These are phyloP conservation scores for Fusarium decemcellulare DNA, from an alignment of 2,329 filamentous ascomycete genomes.

Conservation along the genomic window DNA sequence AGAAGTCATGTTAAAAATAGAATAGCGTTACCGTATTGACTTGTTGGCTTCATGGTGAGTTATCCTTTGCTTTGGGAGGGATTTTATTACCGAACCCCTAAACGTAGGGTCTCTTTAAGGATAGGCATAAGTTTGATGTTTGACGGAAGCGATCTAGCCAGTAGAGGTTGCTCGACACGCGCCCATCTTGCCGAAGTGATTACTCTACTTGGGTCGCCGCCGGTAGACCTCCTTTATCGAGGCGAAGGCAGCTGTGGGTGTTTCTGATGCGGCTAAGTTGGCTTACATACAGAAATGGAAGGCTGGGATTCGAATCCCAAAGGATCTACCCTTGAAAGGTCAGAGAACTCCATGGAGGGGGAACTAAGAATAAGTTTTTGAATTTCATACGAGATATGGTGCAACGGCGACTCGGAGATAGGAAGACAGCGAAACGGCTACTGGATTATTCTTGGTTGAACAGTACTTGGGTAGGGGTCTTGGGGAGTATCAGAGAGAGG, in stretches of 20 bases:
- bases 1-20: constrained; percentile 43
- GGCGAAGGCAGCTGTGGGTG: constrained; percentile 26
- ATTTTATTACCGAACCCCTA: neutral
- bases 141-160: constrained; percentile 25
- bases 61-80: neutral
- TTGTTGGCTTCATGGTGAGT: constrained; percentile 41
- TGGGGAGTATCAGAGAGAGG: too few relatives aligned
- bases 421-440: constrained; percentile 39
- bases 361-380: constrained; percentile 36
- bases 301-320: neutral
- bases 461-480: too few relatives aligned
- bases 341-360: constrained; percentile 24
- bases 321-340: neutral
- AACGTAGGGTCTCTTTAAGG: constrained; percentile 45
- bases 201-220: constrained; percentile 40
- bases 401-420: constrained; percentile 47
- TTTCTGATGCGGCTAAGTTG: constrained; percentile 4
- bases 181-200: constrained; percentile 45
- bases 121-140: constrained; percentile 43
- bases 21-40: constrained; percentile 45
- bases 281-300: constrained; percentile 23
- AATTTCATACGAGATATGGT: constrained; percentile 44
- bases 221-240: constrained; percentile 28
- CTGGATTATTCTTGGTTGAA: too few relatives aligned
- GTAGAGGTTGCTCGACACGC: constrained; percentile 32